Percentiles rank a stretch among this genome's conserved stretches.
Evolutionary conservation across 2,329 filamentous ascomycete genomes (phyloP).

Genomic region (Blastomyces silverae): DNA sequence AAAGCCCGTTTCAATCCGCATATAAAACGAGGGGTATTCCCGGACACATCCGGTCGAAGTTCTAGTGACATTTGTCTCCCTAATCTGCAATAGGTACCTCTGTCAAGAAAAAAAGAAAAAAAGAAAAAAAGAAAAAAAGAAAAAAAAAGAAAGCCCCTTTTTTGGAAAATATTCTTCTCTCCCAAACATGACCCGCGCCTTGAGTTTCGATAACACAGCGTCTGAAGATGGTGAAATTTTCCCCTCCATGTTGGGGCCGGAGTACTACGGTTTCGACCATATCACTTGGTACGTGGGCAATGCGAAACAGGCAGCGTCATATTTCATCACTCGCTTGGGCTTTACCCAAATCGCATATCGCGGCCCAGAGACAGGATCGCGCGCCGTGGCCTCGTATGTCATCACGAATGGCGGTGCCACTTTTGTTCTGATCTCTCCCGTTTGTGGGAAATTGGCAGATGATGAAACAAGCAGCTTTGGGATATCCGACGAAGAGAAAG

Average conservation of each 20-base stretch:
- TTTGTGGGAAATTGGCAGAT: constrained; percentile 51
- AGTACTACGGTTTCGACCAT: constrained; percentile 64
- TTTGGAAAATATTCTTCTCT: neutral
- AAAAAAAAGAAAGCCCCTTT: too few relatives aligned
- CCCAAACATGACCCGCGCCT: neutral
- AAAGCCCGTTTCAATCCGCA: too few relatives aligned
- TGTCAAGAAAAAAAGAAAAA: too few relatives aligned
- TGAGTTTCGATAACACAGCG: neutral
- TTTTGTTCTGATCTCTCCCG: constrained; percentile 77
- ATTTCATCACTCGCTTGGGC: constrained; percentile 75
- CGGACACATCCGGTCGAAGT: neutral
- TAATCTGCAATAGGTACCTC: neutral
- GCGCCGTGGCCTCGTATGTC: constrained; percentile 71
- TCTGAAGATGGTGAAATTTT: constrained; percentile 20
- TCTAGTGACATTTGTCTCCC: neutral
- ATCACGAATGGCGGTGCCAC: constrained; percentile 67
- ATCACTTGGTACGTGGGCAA: constrained; percentile 92
- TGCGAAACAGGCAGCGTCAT: constrained; percentile 82
- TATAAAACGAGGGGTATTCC: neutral
- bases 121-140: too few relatives aligned
- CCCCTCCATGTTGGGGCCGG: constrained; percentile 23
- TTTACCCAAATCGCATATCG: constrained; percentile 73
- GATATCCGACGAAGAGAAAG: constrained; percentile 54
- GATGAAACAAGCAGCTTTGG: constrained; percentile 52
- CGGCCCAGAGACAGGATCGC: constrained; percentile 77